A percentile compares a stretch with the other conserved stretches of the same genome.
These are phyloP conservation scores for Citrullus amarus DNA, from an alignment of 306 rosid species.

Conservation along the genomic window DNA sequence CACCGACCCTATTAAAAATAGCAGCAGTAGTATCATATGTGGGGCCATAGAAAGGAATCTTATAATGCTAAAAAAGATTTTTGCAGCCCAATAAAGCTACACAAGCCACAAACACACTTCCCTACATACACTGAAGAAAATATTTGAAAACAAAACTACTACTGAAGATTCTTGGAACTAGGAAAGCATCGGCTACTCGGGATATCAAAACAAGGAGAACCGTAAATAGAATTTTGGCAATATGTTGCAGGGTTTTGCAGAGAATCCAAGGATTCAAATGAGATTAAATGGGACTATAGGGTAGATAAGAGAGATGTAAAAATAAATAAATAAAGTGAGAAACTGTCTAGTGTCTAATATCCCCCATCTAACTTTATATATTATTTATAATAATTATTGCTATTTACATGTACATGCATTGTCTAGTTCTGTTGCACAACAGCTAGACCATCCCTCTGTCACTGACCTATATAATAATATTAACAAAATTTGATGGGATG, in stretches of 20 bases:
- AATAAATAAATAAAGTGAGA: neutral
- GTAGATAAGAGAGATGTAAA: neutral
- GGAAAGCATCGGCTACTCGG: neutral
- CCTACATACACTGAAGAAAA: neutral
- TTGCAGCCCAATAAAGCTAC: constrained; percentile 3
- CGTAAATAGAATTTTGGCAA: neutral
- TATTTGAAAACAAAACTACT: neutral
- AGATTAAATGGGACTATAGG: neutral
- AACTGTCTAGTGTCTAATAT: neutral
- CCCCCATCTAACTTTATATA: neutral
- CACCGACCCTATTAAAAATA: constrained; percentile 8
- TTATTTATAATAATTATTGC: neutral
- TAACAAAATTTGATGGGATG: constrained; percentile 9
- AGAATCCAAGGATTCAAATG: neutral
- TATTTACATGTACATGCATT: constrained; percentile 10
- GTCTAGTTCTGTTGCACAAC: constrained; percentile 4
- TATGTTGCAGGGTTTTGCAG: constrained; percentile 5
- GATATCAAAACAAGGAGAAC: neutral
- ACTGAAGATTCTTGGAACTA: neutral
- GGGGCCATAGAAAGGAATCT: neutral
- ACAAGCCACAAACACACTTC: neutral
- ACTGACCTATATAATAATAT: constrained; percentile 1
- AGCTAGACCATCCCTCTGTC: constrained; percentile 10
- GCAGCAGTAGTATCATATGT: neutral
- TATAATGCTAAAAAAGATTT: neutral